Evolutionary conservation across 2,329 filamentous ascomycete species (phyloP), one percentile per base, ranked within the genome.

Genomic region (Alternaria arborescens): DNA sequence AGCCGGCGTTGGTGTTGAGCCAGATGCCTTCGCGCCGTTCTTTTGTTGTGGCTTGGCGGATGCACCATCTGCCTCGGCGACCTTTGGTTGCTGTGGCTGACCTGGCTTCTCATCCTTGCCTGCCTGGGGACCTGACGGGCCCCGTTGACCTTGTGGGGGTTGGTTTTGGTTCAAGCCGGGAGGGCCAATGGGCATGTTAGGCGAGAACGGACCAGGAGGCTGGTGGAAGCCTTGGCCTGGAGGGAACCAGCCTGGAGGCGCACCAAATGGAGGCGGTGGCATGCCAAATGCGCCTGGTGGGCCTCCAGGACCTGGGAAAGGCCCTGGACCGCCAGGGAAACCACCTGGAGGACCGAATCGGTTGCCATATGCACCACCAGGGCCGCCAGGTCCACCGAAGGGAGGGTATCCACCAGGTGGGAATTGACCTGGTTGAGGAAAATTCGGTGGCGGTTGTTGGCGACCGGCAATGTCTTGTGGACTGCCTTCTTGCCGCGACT

Each of bases 171-270:
- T 79, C 58, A 80, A 77, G 38, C 84, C 83, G 42, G 86, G 85
- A 62, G 85, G 85, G 34, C 86, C 87, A 62, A 86, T 84, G 22
- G 85, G 86, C 75, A 86, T 82, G 28, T 86, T 86, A 61, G 88
- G 89, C 54, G 81, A 78, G 73, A 90, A 91, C 20, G 84, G 86
- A 48, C 86, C 89, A 28, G 87, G 87, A 14, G 87, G 89, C 30
- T 86, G 88, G 34, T 89, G 90, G 69, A 93, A 95, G 26, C 89
- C 89, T 78, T 92, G 91, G 7, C 89, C 90, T 8, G 88, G 88
- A 68, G 90, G 91, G 75, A 89, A 94, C 91, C 92, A 96, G 57
- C 90, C 91, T 52, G 76, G 77, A 42, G 77, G 91, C 16, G 88
- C 89, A 65, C 91, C 91, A 76, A 93, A 96, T 1, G 90, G 71